Percentiles rank a stretch among this genome's conserved stretches.
These are phyloP conservation scores for Alternaria solani DNA, from an alignment of 2,329 filamentous ascomycete genomes.

Conservation along the genomic window DNA sequence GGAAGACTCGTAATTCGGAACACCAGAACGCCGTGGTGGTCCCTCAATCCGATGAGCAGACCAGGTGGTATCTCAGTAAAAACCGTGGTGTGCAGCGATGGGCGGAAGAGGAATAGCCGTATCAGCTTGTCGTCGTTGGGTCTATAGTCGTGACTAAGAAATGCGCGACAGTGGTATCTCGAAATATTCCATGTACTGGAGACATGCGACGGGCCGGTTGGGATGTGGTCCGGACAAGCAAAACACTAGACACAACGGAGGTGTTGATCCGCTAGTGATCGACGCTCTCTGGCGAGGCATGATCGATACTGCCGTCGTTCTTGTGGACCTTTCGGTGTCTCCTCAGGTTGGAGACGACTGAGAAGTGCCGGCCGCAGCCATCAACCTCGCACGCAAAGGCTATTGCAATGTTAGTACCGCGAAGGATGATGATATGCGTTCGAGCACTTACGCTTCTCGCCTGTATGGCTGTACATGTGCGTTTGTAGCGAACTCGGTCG, in stretches of 20 bases:
- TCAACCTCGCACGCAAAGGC: constrained; percentile 95
- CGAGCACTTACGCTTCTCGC: constrained; percentile 86
- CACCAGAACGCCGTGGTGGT: constrained; percentile 31
- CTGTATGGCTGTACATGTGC: constrained; percentile 98
- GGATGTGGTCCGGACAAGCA: constrained; percentile 15
- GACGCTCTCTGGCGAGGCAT: constrained; percentile 58
- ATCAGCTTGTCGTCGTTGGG: constrained; percentile 34
- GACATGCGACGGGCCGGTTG: constrained; percentile 1
- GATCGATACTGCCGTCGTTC: constrained; percentile 64
- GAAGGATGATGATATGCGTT: not conserved
- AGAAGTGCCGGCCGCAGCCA: constrained; percentile 94
- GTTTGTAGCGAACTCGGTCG: constrained; percentile 93
- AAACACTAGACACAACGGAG: constrained; percentile 10
- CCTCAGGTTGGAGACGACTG: constrained; percentile 93
- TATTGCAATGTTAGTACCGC: constrained; percentile 50
- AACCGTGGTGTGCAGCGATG: constrained; percentile 35
- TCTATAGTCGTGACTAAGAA: constrained; percentile 37
- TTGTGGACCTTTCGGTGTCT: constrained; percentile 97
- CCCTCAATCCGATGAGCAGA: constrained; percentile 12
- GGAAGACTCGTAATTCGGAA: constrained; percentile 37
- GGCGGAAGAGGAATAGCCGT: constrained; percentile 42
- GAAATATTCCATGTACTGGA: constrained; percentile 33
- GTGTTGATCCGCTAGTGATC: constrained; percentile 37
- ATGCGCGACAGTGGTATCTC: constrained; percentile 50
- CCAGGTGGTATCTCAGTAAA: constrained; percentile 37